phyloP scores from a whole-genome alignment of 306 rosid species.

The Oemleria cerasiformis region DNA sequence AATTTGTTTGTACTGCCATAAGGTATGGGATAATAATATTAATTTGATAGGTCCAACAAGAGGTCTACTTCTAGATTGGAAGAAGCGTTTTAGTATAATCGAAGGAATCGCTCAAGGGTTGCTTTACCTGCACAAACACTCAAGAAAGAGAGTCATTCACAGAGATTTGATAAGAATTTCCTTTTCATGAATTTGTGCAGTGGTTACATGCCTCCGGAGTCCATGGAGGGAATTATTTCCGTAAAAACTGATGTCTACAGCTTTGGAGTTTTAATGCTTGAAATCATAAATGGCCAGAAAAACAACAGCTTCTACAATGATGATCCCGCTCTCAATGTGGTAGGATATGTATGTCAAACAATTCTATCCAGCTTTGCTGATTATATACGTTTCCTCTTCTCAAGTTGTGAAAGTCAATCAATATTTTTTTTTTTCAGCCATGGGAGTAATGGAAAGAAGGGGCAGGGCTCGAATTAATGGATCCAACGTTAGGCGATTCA shows the following conservation, averaged over 20 bases:
- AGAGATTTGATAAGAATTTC: slow-evolving; percentile 6
- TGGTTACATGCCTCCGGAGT: slow-evolving; percentile 2
- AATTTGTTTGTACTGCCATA: too few species aligned
- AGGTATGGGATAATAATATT: background rate
- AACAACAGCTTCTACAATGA: background rate
- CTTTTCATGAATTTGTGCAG: background rate
- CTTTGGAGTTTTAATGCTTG: slow-evolving; percentile 14
- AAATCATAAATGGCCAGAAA: slow-evolving; percentile 16
- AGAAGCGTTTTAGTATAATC: background rate
- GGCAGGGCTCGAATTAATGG: background rate
- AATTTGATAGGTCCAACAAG: background rate
- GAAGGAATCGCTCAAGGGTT: slow-evolving; percentile 13
- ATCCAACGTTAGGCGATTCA: background rate
- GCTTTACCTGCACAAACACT: slow-evolving; percentile 12
- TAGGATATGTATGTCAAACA: slow-evolving; percentile 9
- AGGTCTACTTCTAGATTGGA: background rate
- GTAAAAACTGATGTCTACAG: slow-evolving; percentile 10
- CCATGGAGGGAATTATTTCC: background rate
- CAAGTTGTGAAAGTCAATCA: background rate
- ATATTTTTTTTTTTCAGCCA: background rate
- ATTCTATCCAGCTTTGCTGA: too few species aligned
- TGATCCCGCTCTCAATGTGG: background rate
- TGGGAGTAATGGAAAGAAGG: slow-evolving; percentile 23
- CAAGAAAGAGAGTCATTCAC: slow-evolving; percentile 4
- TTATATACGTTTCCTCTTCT: background rate